Base-by-base conservation (phyloP, 148 eudicot species). In the Rheum nobile region DNA sequence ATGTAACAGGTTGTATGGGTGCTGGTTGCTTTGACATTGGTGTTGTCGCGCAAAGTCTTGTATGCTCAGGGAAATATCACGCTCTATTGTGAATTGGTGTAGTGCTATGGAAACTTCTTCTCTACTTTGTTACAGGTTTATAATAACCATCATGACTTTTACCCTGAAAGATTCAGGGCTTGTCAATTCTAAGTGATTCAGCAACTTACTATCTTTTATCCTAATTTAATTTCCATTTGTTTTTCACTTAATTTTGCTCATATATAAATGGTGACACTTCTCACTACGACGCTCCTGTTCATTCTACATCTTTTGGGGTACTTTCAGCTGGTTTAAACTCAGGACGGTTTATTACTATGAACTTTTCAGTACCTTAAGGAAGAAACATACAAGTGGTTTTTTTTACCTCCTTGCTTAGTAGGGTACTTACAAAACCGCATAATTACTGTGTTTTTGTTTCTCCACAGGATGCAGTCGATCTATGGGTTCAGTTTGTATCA, bases 1-100 rank as follows among this genome's bases (percentile, higher is more conserved):
- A 29, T 73, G 34, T 43, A 48, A 70, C 85, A 95, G 99, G 99
- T 95, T 67, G 82, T 95, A 57, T 95, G 99, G 99, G 99, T 80
- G 97, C 99, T 71, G 99, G 99, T 74, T 84, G 94, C 80, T 95
- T 87, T 72, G 99, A 95, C 84, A 91, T 95, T 72, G 96, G 89
- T n/a, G 76, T 95, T 63, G 90, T 85, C 76, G 99, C 99, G 46
- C 90, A 92, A 74, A 83, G 74, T 83, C 96, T 95, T 67, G 99
- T 96, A 43, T 88, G 85, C 84, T 91, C 97, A 17, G 77, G 80
- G 78, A 95, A 92, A 73, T 95, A 91, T 83, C 79, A 95, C 44
- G 94, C 99, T n/a, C 79, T 91, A 55, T 71, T 95, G 80, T 95
- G 99, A 52, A 88, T 95, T 80, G 99, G 99, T 68, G 99, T 97